phyloP scores from a whole-genome alignment of 2,329 filamentous ascomycete genomes.

The Emergomyces pasteurianus region DNA sequence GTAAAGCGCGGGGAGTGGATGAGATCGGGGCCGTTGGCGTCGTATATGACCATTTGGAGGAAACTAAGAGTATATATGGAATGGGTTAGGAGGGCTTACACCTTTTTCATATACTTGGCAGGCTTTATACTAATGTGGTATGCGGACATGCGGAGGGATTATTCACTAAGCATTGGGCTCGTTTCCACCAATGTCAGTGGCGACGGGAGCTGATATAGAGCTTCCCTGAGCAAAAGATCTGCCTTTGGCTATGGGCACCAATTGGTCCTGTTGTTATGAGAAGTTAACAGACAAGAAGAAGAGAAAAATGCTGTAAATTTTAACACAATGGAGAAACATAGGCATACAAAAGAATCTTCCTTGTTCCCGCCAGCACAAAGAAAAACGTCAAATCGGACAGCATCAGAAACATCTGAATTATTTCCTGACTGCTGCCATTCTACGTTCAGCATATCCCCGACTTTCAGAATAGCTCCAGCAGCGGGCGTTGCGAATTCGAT shows the following conservation, averaged over 20 bases:
- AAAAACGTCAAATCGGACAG: constrained; percentile 45
- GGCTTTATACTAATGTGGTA: neutral
- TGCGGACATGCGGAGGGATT: neutral
- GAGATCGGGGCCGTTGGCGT: constrained; percentile 42
- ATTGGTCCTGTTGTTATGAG: constrained; percentile 24
- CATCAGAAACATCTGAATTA: constrained; percentile 37
- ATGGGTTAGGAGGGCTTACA: neutral
- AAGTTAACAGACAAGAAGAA: constrained; percentile 6
- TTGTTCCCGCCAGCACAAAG: constrained; percentile 50
- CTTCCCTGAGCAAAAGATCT: constrained; percentile 30
- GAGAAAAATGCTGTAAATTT: neutral
- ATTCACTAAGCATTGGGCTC: constrained; percentile 46
- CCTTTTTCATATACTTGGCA: neutral
- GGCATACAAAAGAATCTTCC: constrained; percentile 33
- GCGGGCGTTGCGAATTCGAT: constrained; percentile 43
- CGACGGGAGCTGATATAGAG: constrained; percentile 34
- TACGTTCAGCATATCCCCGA: constrained; percentile 40
- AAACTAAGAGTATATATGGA: constrained; percentile 31
- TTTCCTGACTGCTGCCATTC: constrained; percentile 46
- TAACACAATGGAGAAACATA: constrained; percentile 1
- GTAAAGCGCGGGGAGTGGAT: constrained; percentile 53
- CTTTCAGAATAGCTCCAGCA: constrained; percentile 39
- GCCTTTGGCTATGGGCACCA: constrained; percentile 28
- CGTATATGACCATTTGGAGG: constrained; percentile 46
- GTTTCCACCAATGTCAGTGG: constrained; percentile 31